Conservation (phyloP, 2,329 filamentous ascomycete genomes). For the Neurospora sp. region DNA sequence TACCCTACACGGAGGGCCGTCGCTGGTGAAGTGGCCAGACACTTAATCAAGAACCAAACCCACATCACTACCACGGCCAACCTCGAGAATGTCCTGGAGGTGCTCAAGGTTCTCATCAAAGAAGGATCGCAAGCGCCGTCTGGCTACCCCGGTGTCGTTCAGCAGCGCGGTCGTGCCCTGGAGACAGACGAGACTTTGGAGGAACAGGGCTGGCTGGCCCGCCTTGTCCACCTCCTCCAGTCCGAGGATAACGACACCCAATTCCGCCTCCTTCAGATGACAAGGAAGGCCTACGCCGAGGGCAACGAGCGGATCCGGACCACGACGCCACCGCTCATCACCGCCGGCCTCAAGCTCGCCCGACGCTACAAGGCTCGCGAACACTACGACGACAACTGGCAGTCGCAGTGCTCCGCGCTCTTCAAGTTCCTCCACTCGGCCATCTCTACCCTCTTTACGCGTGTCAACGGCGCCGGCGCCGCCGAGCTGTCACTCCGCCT, state of each 20-base stretch:
- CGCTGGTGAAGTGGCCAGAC: slow-evolving; percentile 77
- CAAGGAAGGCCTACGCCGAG: slow-evolving; percentile 76
- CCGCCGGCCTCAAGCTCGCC: slow-evolving; percentile 79
- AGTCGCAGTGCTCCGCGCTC: slow-evolving; percentile 59
- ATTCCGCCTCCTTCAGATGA: slow-evolving; percentile 83
- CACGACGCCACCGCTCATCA: slow-evolving; percentile 87
- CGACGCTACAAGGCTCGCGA: slow-evolving; percentile 82
- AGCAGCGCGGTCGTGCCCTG: slow-evolving; percentile 56
- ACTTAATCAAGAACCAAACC: slow-evolving; percentile 72
- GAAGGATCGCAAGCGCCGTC: slow-evolving; percentile 79
- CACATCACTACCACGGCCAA: slow-evolving; percentile 68
- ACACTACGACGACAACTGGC: slow-evolving; percentile 62
- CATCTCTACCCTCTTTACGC: slow-evolving; percentile 76
- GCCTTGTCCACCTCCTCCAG: slow-evolving; percentile 80
- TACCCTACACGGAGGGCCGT: slow-evolving; percentile 87
- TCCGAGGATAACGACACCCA: slow-evolving; percentile 85
- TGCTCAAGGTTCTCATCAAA: slow-evolving; percentile 84
- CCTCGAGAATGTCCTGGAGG: slow-evolving; percentile 78
- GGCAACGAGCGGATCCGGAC: slow-evolving; percentile 94
- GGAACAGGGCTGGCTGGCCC: slow-evolving; percentile 93
- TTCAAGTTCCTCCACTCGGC: slow-evolving; percentile 94
- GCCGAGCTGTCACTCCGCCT: slow-evolving; percentile 82
- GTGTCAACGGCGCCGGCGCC: slow-evolving; percentile 65
- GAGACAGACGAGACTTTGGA: slow-evolving; percentile 98
- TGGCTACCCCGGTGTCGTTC: slow-evolving; percentile 72